Base-by-base conservation (phyloP, 805 yeast genomes). In the Spathaspora girioi region DNA sequence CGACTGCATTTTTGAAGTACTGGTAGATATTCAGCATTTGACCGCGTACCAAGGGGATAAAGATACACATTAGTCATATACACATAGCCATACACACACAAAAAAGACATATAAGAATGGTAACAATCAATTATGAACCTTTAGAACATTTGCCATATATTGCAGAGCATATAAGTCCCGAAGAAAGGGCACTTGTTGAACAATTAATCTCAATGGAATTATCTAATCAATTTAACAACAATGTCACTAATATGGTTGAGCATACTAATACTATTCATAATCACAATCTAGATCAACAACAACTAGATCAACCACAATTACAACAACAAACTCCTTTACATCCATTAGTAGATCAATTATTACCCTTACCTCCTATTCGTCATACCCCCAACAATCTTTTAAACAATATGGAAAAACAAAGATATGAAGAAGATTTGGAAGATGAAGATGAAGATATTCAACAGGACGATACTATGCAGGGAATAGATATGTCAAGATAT, bases 181-280 rank as follows among this genome's bases (percentile, higher is more conserved):
- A 68, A 31, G 74, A 77, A 48, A 56, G 75, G 49, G 58, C 59
- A 11, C 59, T 65, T 17, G 70, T 75, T 0, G 76, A 74, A 50
- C 59, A 58, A 49, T 61, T 75, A 42, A 67, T 77, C 9, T 44
- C 57, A 3, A 54, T 54, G 14, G 75, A 71, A 48, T 45, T 63
- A 40, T 56, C 54, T 31, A 46, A 56, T 17, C 52, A 57, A 26
- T 51, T 54, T 19, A 44, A 49, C 15, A 47, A 45, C 43, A 52
- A 50, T 38, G 49, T 51, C 18, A 41, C 46, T 9, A 51, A 51
- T 29, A 47, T 51, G 26, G 27, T 49, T 10, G 40, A 44, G 10
- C 51, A 38, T 35, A 18, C 45, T 7, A 11, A 27, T 27, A 27
- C 45, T 41, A 35, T 46, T 41, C 38, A 46, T 29, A 35, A 46